phyloP scores from a whole-genome alignment of 805 yeast genomes.

The Wickerhamiella qilinensis region DNA sequence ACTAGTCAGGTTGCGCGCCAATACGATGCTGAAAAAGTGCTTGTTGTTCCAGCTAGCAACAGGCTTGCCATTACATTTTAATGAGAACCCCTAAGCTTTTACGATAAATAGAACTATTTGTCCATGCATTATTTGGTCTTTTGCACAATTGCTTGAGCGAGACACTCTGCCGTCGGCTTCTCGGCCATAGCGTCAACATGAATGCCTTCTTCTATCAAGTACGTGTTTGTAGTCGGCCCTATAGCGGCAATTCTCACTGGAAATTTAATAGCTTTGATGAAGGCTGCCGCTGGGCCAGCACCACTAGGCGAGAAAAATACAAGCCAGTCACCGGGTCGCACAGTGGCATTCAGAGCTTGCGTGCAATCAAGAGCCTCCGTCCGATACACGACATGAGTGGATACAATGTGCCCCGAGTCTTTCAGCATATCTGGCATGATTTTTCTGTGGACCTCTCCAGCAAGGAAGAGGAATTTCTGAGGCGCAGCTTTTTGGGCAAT shows the following conservation, averaged over 20 bases:
- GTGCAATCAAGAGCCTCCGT: constrained; percentile 40
- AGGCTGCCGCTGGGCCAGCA: constrained; percentile 42
- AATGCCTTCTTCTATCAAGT: constrained; percentile 35
- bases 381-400: constrained; percentile 52
- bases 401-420: constrained; percentile 28
- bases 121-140: background rate
- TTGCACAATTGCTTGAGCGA: constrained; percentile 28
- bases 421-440: constrained; percentile 51
- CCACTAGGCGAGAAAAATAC: constrained; percentile 90
- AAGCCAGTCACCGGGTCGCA: constrained; percentile 37
- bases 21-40: constrained; percentile 51
- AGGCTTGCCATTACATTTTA: constrained; percentile 45
- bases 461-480: constrained; percentile 39
- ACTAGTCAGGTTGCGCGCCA: constrained; percentile 45
- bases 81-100: too few species aligned
- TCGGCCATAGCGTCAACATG: constrained; percentile 46
- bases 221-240: constrained; percentile 78
- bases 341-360: constrained; percentile 18
- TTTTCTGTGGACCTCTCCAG: constrained; percentile 76
- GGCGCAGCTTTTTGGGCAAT: constrained; percentile 14
- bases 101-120: background rate
- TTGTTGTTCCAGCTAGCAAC: constrained; percentile 57
- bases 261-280: constrained; percentile 19
- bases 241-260: constrained; percentile 52
- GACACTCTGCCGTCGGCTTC: constrained; percentile 53